These are phyloP conservation scores for Nakataea oryzae DNA, from an alignment of 2,329 filamentous ascomycete species.

Conservation along the genomic window DNA sequence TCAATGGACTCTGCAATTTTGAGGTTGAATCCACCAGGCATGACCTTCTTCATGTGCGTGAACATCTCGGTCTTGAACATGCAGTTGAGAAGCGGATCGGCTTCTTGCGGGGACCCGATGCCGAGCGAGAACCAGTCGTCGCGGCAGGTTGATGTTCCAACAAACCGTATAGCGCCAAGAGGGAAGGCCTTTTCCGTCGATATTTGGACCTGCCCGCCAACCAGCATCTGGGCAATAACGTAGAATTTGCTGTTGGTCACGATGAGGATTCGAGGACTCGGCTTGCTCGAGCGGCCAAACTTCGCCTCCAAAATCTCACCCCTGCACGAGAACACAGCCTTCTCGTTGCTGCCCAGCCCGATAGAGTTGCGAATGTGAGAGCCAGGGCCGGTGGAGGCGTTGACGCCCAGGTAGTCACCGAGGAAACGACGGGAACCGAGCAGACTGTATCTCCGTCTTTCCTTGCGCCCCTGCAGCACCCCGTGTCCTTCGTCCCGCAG, in stretches of 20 bases:
- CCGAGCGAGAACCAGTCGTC: conserved; percentile 97
- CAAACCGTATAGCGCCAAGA: conserved; percentile 78
- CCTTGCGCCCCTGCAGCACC: conserved; percentile 75
- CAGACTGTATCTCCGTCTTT: conserved; percentile 82
- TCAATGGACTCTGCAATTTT: conserved; percentile 79
- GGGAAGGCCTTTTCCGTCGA: conserved; percentile 72
- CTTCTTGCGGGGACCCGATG: conserved; percentile 78
- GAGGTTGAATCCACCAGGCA: conserved; percentile 71
- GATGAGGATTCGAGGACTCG: conserved; percentile 73
- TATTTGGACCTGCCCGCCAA: conserved; percentile 75
- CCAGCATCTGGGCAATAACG: conserved; percentile 73
- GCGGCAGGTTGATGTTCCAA: conserved; percentile 69
- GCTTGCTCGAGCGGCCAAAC: conserved; percentile 91
- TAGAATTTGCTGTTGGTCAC: conserved; percentile 83
- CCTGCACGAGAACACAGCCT: conserved; percentile 79
- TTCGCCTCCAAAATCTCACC: conserved; percentile 87
- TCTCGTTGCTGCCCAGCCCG: conserved; percentile 61
- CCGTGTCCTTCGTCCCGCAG: conserved; percentile 80
- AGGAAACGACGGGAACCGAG: conserved; percentile 86
- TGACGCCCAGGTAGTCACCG: conserved; percentile 88
- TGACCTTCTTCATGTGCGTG: conserved; percentile 73
- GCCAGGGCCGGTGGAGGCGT: conserved; percentile 68
- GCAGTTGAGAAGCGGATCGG: conserved; percentile 89
- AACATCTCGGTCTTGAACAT: conserved; percentile 96
- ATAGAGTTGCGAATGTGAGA: conserved; percentile 69